A percentile compares a stretch with the other conserved stretches of the same genome.
Evolutionary conservation across 164 flowering plant genomes (phyloP).

Genomic region (Vitis vinifera): ASM3070453v1 NC_081822.1:12719501-12720000

Average conservation of each 20-base stretch:
- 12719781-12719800: slow-evolving; percentile 26
- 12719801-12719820: slow-evolving; percentile 36
- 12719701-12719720: slow-evolving; percentile 21
- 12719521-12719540: slow-evolving; percentile 47
- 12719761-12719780: slow-evolving; percentile 40
- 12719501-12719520: slow-evolving; percentile 37
- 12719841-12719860: slow-evolving; percentile 28
- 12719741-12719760: slow-evolving; percentile 24
- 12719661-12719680: slow-evolving; percentile 51
- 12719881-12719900: slow-evolving; percentile 20
- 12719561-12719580: background rate
- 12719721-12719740: slow-evolving; percentile 32
- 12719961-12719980: background rate
- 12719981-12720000: background rate
- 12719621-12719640: background rate
- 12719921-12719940: background rate
- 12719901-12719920: slow-evolving; percentile 11
- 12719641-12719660: background rate
- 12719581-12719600: background rate
- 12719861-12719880: slow-evolving; percentile 25
- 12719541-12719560: slow-evolving; percentile 41
- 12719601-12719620: background rate
- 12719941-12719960: slow-evolving; percentile 19
- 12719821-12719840: slow-evolving; percentile 33
- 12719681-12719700: slow-evolving; percentile 41